Evolutionary conservation across 2,329 filamentous ascomycete genomes (phyloP).

Genomic region (Aspergillus jensenii): DNA sequence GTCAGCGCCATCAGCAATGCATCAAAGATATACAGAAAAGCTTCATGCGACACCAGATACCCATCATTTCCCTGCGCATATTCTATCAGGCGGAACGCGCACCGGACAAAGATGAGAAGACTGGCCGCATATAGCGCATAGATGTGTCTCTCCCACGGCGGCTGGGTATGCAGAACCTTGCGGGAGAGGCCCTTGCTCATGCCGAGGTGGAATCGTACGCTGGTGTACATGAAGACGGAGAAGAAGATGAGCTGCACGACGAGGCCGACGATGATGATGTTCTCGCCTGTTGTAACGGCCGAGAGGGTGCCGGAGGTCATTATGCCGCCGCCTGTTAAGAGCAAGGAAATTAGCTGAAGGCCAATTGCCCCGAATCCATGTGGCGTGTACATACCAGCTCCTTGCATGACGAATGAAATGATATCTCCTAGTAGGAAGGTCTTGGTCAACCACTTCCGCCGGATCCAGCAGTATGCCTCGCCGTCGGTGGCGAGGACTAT

Average conservation of each 20-base stretch:
- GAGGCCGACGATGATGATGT: slow-evolving; percentile 9
- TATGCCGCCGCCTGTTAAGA: slow-evolving; percentile 4
- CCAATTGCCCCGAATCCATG: too few relatives aligned
- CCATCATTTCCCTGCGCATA: slow-evolving; percentile 11
- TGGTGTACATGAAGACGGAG: slow-evolving; percentile 1
- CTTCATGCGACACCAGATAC: slow-evolving; percentile 9
- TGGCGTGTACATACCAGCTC: neutral
- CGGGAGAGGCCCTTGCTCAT: neutral
- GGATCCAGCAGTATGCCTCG: neutral
- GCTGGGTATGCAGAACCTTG: neutral
- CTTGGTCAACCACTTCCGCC: neutral
- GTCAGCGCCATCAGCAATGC: slow-evolving; percentile 15
- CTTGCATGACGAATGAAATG: slow-evolving; percentile 8
- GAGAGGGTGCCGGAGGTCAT: neutral
- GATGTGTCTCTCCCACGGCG: neutral
- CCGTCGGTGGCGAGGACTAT: neutral
- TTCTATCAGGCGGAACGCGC: slow-evolving; percentile 12
- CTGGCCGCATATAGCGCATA: neutral
- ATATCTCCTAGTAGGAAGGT: slow-evolving; percentile 10
- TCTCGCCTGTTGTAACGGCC: slow-evolving; percentile 4
- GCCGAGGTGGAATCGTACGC: neutral
- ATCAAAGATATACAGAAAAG: slow-evolving; percentile 18
- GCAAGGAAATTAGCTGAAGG: too few relatives aligned
- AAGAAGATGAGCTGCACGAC: slow-evolving; percentile 14
- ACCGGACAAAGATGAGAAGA: slow-evolving; percentile 17